Evolutionary conservation across 805 yeast species (phyloP).

Genomic region (Pichia membranifaciens): DNA sequence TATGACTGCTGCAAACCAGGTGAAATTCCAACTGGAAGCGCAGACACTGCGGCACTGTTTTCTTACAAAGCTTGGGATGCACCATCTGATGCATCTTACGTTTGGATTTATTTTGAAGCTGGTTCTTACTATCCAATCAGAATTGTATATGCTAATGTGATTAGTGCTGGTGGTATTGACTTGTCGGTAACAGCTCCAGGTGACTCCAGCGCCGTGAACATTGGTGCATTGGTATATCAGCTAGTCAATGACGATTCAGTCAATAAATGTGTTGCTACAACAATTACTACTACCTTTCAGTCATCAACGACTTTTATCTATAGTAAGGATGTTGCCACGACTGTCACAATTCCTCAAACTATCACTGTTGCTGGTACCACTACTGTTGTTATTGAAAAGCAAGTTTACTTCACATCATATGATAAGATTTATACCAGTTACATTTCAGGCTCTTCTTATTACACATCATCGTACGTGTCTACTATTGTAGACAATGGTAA

Average conservation of each 20-base stretch:
- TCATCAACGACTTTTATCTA: constrained; percentile 2
- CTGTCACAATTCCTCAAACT: background rate
- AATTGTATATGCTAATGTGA: constrained; percentile 16
- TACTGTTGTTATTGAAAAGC: background rate
- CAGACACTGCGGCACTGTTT: constrained; percentile 10
- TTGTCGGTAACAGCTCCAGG: constrained; percentile 14
- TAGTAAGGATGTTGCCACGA: no score
- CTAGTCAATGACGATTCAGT: background rate
- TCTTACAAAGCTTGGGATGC: constrained; percentile 9
- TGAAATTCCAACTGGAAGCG: constrained; percentile 3
- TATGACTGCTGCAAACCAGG: constrained; percentile 31
- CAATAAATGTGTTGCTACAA: background rate
- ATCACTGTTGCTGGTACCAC: constrained; percentile 6
- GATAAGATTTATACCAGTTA: background rate
- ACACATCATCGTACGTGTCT: background rate
- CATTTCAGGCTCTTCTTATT: constrained; percentile 1
- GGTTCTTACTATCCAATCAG: constrained; percentile 18
- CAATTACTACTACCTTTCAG: background rate
- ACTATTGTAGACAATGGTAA: background rate
- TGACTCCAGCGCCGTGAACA: constrained; percentile 3
- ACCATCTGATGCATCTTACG: background rate
- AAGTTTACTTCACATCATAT: no score
- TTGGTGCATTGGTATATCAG: constrained; percentile 9
- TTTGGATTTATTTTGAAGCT: constrained; percentile 13
- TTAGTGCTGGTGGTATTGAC: constrained; percentile 9